Conservation (phyloP, 495 filamentous ascomycete species). For the Neurospora sp. region DNA sequence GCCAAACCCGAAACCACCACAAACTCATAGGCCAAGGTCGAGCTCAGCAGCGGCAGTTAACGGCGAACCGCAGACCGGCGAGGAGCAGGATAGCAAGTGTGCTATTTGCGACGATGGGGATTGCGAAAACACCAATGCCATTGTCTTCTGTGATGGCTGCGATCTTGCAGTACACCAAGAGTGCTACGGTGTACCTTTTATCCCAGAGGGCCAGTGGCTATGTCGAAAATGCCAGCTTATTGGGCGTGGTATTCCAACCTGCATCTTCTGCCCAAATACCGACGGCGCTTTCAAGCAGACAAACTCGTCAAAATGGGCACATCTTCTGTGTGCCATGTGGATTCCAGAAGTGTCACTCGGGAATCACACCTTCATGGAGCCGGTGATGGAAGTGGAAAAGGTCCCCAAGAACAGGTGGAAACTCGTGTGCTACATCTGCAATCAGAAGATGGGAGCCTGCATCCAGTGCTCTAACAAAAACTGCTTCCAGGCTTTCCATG, state of each 20-base stretch:
- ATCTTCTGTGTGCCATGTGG: constrained; percentile 95
- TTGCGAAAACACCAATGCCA: constrained; percentile 98
- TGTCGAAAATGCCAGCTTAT: constrained; percentile 95
- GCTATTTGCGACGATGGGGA: constrained; percentile 97
- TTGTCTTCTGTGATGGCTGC: constrained; percentile 98
- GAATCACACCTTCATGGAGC: constrained; percentile 97
- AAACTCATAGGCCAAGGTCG: constrained; percentile 80
- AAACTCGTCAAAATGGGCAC: constrained; percentile 87
- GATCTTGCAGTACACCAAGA: constrained; percentile 97
- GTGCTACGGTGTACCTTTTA: constrained; percentile 97
- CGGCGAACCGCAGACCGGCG: constrained; percentile 75
- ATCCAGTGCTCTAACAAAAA: constrained; percentile 97
- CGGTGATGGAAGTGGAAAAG: constrained; percentile 94
- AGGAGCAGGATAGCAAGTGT: constrained; percentile 95
- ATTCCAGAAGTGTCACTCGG: constrained; percentile 93
- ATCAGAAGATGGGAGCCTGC: constrained; percentile 93
- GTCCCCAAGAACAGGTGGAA: constrained; percentile 91
- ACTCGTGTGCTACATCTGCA: constrained; percentile 91
- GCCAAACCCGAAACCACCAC: constrained; percentile 87
- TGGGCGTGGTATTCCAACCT: constrained; percentile 83
- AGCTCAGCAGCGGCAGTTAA: constrained; percentile 89
- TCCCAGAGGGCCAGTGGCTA: constrained; percentile 96
- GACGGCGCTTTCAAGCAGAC: constrained; percentile 99
- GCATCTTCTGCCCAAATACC: constrained; percentile 95
- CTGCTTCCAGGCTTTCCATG: constrained; percentile 97